These are phyloP conservation scores for Debaryomyces udenii DNA, from an alignment of 1,139 yeast species.

Conservation along the genomic window DNA sequence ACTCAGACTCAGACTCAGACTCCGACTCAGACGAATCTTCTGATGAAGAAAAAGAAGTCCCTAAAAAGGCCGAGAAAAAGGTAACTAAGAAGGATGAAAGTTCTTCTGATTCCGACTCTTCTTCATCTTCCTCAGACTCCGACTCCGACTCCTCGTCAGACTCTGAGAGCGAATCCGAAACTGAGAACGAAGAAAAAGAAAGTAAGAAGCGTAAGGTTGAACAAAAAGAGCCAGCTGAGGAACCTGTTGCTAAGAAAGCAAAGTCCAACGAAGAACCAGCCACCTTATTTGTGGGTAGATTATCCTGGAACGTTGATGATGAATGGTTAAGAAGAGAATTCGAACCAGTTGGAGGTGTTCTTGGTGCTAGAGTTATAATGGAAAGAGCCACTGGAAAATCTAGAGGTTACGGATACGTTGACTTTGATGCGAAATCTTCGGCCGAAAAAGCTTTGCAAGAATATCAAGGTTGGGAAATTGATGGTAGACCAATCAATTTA, in stretches of 20 bases:
- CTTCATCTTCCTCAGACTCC: conserved; percentile 30
- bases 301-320: conserved; percentile 96
- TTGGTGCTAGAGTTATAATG: conserved; percentile 87
- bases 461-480: conserved; percentile 91
- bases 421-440: conserved; percentile 70
- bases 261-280: conserved; percentile 62
- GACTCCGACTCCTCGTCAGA: conserved; percentile 20
- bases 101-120: conserved; percentile 22
- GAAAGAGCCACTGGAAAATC: conserved; percentile 93
- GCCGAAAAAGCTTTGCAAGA: conserved; percentile 90
- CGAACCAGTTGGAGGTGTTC: conserved; percentile 78
- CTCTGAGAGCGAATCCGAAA: conserved; percentile 30
- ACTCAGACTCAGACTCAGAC: conserved; percentile 16
- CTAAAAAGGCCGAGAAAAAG: conserved; percentile 22
- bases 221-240: conserved; percentile 33
- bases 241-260: conserved; percentile 40
- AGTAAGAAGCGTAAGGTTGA: conserved; percentile 39
- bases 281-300: conserved; percentile 93
- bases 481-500: conserved; percentile 94
- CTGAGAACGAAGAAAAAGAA: conserved; percentile 24
- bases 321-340: conserved; percentile 90
- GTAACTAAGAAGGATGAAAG: conserved; percentile 14
- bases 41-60: conserved; percentile 19
- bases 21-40: too few relatives aligned
- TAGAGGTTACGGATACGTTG: conserved; percentile 98